These are phyloP conservation scores for Gymnopilus dilepis DNA, from an alignment of 768 basidiomycete species.

Conservation along the genomic window DNA sequence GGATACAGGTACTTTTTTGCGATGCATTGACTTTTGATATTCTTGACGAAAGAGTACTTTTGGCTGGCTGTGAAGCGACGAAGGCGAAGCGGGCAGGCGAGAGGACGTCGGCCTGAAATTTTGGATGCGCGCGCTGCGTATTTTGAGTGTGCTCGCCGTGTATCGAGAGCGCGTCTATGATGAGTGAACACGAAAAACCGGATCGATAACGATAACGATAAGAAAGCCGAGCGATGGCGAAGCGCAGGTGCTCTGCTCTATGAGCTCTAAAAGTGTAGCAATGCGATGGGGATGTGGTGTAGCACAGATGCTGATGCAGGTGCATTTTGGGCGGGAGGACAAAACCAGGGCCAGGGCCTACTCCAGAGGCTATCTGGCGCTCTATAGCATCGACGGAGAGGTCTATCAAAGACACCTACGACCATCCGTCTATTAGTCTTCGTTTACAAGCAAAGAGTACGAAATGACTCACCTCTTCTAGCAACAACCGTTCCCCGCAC, in stretches of 20 bases:
- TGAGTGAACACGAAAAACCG: too few species aligned
- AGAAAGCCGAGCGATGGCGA: not conserved
- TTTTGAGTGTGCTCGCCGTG: not conserved
- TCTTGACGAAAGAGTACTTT: not conserved
- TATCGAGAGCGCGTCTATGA: not conserved
- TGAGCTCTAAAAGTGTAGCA: not conserved
- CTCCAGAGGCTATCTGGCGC: too few species aligned
- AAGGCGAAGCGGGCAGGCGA: not conserved
- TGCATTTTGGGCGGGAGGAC: too few species aligned
- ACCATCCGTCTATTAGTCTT: too few species aligned
- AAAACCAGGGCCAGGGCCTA: too few species aligned
- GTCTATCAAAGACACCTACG: too few species aligned
- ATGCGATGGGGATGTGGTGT: too few species aligned
- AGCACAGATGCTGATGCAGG: too few species aligned
- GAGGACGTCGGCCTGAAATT: not conserved
- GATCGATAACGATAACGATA: not conserved
- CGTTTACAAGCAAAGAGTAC: not conserved
- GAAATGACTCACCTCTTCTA: not conserved
- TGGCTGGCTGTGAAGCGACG: not conserved
- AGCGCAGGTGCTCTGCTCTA: not conserved
- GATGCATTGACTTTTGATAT: not conserved
- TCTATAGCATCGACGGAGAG: too few species aligned
- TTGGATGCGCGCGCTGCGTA: not conserved
- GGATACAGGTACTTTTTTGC: conserved; percentile 1
- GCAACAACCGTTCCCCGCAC: too few species aligned